Evolutionary conservation across 257 asterid genomes (phyloP).

Genomic region (Pogostemon cablin): DNA sequence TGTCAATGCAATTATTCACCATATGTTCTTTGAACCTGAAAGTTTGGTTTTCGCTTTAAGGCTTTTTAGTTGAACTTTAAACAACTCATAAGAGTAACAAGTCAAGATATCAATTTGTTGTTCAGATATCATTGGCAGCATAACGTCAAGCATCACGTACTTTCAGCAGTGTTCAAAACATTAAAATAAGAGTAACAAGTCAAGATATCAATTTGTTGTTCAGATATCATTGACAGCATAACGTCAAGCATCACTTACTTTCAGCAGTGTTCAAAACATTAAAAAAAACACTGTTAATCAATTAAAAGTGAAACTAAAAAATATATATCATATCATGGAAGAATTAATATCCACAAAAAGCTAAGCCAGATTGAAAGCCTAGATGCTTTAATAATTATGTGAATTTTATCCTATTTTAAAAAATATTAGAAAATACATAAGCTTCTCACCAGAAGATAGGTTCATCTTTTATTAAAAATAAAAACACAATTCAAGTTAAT

Average conservation of each 20-base stretch:
- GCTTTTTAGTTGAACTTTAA: background rate
- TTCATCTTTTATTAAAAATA: constrained; percentile 12
- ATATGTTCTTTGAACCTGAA: background rate
- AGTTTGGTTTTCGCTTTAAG: background rate
- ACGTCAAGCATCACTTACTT: background rate
- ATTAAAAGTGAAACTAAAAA: background rate
- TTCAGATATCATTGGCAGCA: constrained; percentile 11
- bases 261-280: constrained; percentile 16
- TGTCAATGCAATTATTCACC: background rate
- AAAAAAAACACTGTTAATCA: constrained; percentile 1
- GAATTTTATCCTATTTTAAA: background rate
- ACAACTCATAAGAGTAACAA: background rate
- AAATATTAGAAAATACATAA: background rate
- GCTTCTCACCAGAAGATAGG: constrained; percentile 22
- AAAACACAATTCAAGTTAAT: background rate
- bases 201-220: background rate
- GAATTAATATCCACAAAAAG: background rate
- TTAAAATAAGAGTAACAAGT: background rate
- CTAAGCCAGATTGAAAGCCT: constrained; percentile 1
- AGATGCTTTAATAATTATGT: background rate
- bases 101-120: background rate
- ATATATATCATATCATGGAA: background rate
- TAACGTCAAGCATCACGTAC: background rate
- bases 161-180: constrained; percentile 12
- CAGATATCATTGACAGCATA: constrained; percentile 5